Percentiles rank a stretch among this genome's conserved stretches.
These are phyloP conservation scores for Theobroma grandiflorum DNA, from an alignment of 441 rosid species.

Conservation along the genomic window DNA sequence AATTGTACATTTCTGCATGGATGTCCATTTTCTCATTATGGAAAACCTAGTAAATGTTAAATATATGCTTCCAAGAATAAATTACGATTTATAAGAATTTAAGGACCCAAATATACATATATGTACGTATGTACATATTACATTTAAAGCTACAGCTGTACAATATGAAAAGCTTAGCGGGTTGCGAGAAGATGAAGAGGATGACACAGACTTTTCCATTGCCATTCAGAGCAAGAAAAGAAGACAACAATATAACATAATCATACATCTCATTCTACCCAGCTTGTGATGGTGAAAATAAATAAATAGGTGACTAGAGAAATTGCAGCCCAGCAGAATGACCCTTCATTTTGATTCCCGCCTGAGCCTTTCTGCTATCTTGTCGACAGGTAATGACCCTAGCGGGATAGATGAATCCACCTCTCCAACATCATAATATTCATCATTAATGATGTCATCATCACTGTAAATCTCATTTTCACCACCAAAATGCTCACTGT, in stretches of 20 bases:
- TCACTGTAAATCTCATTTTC: constrained; percentile 36
- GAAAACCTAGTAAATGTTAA: not conserved
- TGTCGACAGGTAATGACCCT: constrained; percentile 76
- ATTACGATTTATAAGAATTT: not conserved
- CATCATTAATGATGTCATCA: constrained; percentile 51
- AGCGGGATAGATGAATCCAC: constrained; percentile 40
- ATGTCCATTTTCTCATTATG: not conserved
- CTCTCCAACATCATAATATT: constrained; percentile 46
- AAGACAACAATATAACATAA: not conserved
- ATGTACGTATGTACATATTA: not conserved
- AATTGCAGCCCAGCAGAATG: constrained; percentile 10
- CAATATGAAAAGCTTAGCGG: not conserved
- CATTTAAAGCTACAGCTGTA: constrained; percentile 17
- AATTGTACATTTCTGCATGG: not conserved
- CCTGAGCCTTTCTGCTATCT: constrained; percentile 53
- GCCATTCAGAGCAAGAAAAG: not conserved
- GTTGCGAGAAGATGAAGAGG: not conserved
- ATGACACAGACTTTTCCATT: constrained; percentile 2
- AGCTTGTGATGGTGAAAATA: not conserved
- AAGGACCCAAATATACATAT: not conserved
- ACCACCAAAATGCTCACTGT: constrained; percentile 30
- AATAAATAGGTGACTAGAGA: constrained; percentile 6
- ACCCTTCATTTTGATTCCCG: constrained; percentile 17
- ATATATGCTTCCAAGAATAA: not conserved
- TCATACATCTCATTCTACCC: constrained; percentile 14